Evolutionary conservation across 106 monocot species (phyloP), one percentile per base, ranked within the genome.

Genomic region (Dioscorea dumetorum): DNA sequence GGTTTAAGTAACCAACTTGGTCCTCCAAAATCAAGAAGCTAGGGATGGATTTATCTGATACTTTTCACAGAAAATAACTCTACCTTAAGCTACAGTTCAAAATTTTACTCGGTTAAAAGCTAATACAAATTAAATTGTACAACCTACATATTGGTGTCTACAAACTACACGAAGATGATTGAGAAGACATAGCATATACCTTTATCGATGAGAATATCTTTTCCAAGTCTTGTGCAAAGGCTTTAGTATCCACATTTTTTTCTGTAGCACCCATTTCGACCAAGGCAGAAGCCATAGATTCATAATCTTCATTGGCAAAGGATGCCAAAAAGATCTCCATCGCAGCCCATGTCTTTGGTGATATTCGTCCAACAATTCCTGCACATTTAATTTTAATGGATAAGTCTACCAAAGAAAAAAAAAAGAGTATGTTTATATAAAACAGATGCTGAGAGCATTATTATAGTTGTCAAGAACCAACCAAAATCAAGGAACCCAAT

Each of bases 401-500:
- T 59, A 24, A 59, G 59, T 59, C 22, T 22, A 59, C 19, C 20
- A 22, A 41, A 41, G 41, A 6, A 41, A 33, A 16, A 23, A 62
- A 13, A 41, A 41, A 41, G 10, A 41, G 10, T 5, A 41, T 41
- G 5, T 5, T 41, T 41, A 41, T 41, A 8, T 41, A 5, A 41
- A 41, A 2, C 2, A 41, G 41, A 41, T 41, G 41, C 41, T 0
- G 41, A 41, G 5, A 3, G 6, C 41, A 41, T 41, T 10, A 41
- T 41, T 41, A 41, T 41, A 41, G 41, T 17, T 17, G 24, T 35
- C 24, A 12, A 57, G 62, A 53, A 41, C 71, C 50, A 35, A 95
- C 95, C 95, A 79, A 95, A 95, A 82, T 91, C 95, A 82, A 95
- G 91, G 75, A 91, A 95, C 23, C 95, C 95, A 80, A 95, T 82